Evolutionary conservation across 1,139 yeast species (phyloP).

Genomic region (Meyerozyma sp.): DNA sequence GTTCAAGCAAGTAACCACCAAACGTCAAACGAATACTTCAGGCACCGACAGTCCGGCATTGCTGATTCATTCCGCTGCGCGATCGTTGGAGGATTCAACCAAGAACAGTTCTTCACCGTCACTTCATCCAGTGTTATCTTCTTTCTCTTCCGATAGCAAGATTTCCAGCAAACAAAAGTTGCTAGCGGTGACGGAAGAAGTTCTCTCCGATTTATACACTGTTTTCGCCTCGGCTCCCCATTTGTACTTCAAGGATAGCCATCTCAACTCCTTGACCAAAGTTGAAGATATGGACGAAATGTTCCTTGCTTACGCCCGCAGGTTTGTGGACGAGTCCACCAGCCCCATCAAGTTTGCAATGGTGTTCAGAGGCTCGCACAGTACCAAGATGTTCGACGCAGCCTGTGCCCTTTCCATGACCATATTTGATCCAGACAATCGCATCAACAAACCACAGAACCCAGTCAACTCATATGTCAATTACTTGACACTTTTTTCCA

Average conservation of each 20-base stretch:
- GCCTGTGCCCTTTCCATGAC: conserved; percentile 32
- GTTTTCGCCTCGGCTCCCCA: conserved; percentile 32
- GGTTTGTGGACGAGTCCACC: conserved; percentile 23
- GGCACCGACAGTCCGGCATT: not conserved
- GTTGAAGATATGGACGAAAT: conserved; percentile 7
- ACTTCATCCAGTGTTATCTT: not conserved
- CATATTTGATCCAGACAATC: conserved; percentile 18
- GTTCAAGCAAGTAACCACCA: not conserved
- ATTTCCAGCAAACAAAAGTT: conserved; percentile 5
- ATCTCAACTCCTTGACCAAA: conserved; percentile 18
- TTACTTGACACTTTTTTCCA: conserved; percentile 26
- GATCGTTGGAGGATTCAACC: not conserved
- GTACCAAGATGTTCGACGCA: conserved; percentile 25
- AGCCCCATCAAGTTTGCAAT: conserved; percentile 32
- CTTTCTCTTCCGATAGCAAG: not conserved
- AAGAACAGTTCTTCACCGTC: not conserved
- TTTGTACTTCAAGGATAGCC: conserved; percentile 27
- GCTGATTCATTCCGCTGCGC: not conserved
- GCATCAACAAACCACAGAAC: conserved; percentile 16
- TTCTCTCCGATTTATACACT: conserved; percentile 31
- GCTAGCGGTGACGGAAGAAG: conserved; percentile 23
- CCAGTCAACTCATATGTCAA: conserved; percentile 22
- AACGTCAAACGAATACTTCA: not conserved
- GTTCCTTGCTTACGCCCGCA: conserved; percentile 11
- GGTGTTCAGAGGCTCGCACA: conserved; percentile 16